Evolutionary conservation across 176 grass and related monocot genomes (phyloP).

Genomic region (Microstegium vimineum): DNA sequence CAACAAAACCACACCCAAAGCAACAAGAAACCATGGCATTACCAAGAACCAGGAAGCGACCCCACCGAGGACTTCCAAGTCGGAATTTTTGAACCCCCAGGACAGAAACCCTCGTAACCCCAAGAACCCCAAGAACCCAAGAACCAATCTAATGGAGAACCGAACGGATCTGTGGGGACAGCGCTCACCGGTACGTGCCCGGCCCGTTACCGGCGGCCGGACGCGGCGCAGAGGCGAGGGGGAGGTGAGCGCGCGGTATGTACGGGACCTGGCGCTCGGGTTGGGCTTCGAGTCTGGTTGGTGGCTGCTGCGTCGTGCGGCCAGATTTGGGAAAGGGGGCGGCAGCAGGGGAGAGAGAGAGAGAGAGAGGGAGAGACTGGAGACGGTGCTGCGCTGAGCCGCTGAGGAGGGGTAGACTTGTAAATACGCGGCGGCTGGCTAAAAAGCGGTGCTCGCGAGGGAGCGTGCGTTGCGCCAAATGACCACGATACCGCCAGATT

Average conservation of each 20-base stretch:
- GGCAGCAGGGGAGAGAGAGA: not conserved
- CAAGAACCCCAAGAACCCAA: conserved; percentile 20
- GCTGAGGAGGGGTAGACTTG: conserved; percentile 23
- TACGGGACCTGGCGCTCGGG: not conserved
- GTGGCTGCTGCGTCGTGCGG: conserved; percentile 45
- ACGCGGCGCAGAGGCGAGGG: conserved; percentile 12
- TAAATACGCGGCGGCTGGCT: conserved; percentile 13
- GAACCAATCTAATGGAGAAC: not conserved
- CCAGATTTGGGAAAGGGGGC: conserved; percentile 51
- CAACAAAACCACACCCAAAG: not conserved
- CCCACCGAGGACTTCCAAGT: not conserved
- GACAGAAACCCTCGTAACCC: conserved; percentile 16
- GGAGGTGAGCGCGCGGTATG: not conserved
- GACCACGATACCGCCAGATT: conserved; percentile 5
- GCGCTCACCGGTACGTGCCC: conserved; percentile 26
- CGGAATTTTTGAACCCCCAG: not conserved
- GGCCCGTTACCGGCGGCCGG: conserved; percentile 24
- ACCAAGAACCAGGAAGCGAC: not conserved
- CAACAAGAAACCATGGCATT: conserved; percentile 13
- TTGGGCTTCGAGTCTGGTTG: not conserved
- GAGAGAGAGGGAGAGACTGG: not conserved
- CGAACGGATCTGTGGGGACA: conserved; percentile 29
- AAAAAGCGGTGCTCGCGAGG: conserved; percentile 35
- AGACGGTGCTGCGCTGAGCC: not conserved
- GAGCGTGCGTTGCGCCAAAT: conserved; percentile 34